Conservation (phyloP, 306 rosid genomes). For the Echinosophora koreensis region DNA sequence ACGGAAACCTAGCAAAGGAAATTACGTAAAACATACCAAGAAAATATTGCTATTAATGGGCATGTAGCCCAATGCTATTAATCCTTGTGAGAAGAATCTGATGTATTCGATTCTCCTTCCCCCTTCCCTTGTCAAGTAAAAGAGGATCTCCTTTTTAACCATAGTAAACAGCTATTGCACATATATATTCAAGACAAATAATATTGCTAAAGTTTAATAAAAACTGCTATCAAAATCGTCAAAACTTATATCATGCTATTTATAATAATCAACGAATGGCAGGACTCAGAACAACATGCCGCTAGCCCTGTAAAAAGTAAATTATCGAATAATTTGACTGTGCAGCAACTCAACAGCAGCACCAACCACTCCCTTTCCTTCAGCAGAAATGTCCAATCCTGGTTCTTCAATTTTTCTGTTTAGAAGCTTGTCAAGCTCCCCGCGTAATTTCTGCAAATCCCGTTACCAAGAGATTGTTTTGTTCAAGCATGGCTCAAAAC, state of each 20-base stretch:
- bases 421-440: constrained; percentile 88
- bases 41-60: neutral
- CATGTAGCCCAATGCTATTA: neutral
- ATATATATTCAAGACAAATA: constrained; percentile 32
- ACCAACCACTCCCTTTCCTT: constrained; percentile 85
- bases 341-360: constrained; percentile 89
- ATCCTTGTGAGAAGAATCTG: neutral
- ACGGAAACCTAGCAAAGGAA: neutral
- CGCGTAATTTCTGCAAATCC: constrained; percentile 76
- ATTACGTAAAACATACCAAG: neutral
- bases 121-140: neutral
- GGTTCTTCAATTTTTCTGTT: constrained; percentile 87
- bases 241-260: constrained; percentile 24
- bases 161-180: constrained; percentile 24
- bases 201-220: constrained; percentile 25
- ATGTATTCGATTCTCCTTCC: neutral
- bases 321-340: constrained; percentile 53
- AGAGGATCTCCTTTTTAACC: constrained; percentile 11
- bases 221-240: constrained; percentile 40
- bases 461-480: constrained; percentile 39
- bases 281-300: constrained; percentile 8
- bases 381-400: constrained; percentile 72
- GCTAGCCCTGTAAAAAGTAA: neutral
- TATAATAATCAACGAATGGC: constrained; percentile 21
- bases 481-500: constrained; percentile 3